phyloP scores from a whole-genome alignment of 2,329 filamentous ascomycete species.

The Penicillium sp. region DNA sequence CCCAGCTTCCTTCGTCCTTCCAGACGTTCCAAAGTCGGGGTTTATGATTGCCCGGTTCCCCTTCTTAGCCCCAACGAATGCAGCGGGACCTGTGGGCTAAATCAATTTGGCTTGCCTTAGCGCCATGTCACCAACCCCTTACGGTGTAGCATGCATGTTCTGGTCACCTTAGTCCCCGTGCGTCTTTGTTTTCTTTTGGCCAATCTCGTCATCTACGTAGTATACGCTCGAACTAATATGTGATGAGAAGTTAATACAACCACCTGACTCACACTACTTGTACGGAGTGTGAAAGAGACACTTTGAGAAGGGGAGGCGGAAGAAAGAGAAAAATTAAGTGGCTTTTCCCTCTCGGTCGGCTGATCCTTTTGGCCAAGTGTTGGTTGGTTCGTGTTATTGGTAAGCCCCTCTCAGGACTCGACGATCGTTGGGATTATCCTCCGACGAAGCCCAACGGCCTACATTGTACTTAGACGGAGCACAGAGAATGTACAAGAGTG shows the following conservation, averaged over 20 bases:
- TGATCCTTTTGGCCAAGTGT: not conserved
- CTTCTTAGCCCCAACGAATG: constrained; percentile 17
- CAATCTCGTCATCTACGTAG: not conserved
- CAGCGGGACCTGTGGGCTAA: constrained; percentile 22
- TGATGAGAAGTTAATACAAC: too few relatives aligned
- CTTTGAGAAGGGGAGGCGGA: not conserved
- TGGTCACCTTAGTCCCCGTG: constrained; percentile 6
- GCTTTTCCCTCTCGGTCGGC: not conserved
- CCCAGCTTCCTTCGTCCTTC: constrained; percentile 27
- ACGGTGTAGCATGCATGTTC: constrained; percentile 22
- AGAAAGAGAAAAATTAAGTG: not conserved
- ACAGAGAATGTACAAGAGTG: not conserved
- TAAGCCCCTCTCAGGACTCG: constrained; percentile 6
- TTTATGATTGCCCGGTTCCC: constrained; percentile 16
- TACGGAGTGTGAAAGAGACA: too few relatives aligned
- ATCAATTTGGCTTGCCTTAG: constrained; percentile 27
- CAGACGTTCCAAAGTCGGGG: constrained; percentile 24
- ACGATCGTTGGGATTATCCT: constrained; percentile 12
- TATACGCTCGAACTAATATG: too few relatives aligned
- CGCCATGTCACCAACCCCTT: constrained; percentile 26
- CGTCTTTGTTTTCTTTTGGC: constrained; percentile 1
- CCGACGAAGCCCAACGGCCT: not conserved
- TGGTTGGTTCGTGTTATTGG: not conserved
- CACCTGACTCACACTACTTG: too few relatives aligned
- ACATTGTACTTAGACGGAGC: too few relatives aligned